Percentiles rank a stretch among this genome's conserved stretches.
Conservation (phyloP, 257 asterid species). For the Thymus quinquecostatus region DNA sequence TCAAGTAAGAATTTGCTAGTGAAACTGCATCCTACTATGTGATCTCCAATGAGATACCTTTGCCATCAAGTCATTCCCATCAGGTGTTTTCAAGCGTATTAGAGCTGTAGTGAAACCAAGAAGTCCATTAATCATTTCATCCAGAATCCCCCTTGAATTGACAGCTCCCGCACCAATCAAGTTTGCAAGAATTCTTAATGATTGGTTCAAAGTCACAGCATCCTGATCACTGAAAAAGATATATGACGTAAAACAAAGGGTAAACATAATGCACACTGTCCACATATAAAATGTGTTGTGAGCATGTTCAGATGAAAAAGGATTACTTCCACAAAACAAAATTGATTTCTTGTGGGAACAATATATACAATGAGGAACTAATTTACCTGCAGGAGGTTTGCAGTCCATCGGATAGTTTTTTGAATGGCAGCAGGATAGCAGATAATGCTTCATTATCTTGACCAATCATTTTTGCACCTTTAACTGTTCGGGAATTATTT, state of each 20-base stretch:
- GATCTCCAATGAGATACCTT: slow-evolving; percentile 57
- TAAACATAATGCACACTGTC: slow-evolving; percentile 5
- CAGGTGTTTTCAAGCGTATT: slow-evolving; percentile 48
- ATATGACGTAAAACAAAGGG: slow-evolving; percentile 20
- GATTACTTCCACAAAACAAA: slow-evolving; percentile 18
- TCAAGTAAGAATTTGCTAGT: slow-evolving; percentile 13
- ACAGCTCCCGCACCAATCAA: slow-evolving; percentile 80
- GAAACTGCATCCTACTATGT: slow-evolving; percentile 6
- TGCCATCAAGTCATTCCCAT: slow-evolving; percentile 75
- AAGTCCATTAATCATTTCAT: slow-evolving; percentile 70
- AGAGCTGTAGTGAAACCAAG: slow-evolving; percentile 64
- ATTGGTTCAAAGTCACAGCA: slow-evolving; percentile 63
- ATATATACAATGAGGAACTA: background rate
- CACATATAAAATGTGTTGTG: too few species aligned
- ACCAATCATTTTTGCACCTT: slow-evolving; percentile 85
- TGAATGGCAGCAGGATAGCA: slow-evolving; percentile 73
- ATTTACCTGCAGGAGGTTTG: slow-evolving; percentile 63
- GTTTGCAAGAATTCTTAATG: slow-evolving; percentile 82
- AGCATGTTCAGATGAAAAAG: background rate
- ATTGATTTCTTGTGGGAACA: background rate
- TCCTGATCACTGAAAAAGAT: slow-evolving; percentile 68
- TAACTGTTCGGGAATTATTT: slow-evolving; percentile 79
- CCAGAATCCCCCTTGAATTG: slow-evolving; percentile 65
- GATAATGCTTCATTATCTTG: slow-evolving; percentile 87
- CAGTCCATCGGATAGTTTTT: slow-evolving; percentile 54